phyloP scores from a whole-genome alignment of 208 protist genomes.

The Blechomonas ayalai region DNA sequence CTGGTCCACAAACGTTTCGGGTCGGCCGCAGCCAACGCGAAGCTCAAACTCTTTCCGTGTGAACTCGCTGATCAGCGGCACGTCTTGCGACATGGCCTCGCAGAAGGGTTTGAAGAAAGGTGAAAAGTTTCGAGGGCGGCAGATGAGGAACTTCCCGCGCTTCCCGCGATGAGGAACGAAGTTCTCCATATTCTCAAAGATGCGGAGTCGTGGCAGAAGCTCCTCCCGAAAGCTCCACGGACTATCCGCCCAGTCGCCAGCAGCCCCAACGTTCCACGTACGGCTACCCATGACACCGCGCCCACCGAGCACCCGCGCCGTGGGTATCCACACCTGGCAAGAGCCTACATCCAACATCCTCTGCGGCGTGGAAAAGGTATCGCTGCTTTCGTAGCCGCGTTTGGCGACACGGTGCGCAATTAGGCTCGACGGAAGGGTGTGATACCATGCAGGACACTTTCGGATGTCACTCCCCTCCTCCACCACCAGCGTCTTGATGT shows the following conservation, averaged over 20 bases:
- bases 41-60: constrained; percentile 47
- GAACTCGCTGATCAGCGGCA: constrained; percentile 61
- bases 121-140: constrained; percentile 44
- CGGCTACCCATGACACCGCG: constrained; percentile 74
- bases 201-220: constrained; percentile 46
- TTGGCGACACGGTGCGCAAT: constrained; percentile 51
- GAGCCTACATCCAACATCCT: constrained; percentile 14
- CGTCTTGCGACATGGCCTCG: constrained; percentile 63
- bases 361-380: constrained; percentile 45
- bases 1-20: constrained; percentile 56
- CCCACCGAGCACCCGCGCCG: constrained; percentile 67
- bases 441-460: constrained; percentile 45
- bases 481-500: constrained; percentile 49
- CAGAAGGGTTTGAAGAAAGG: constrained; percentile 67
- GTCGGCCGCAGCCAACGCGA: constrained; percentile 42
- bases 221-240: constrained; percentile 70
- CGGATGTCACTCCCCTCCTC: constrained; percentile 69
- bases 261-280: constrained; percentile 65
- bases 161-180: constrained; percentile 60
- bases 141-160: constrained; percentile 59
- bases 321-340: constrained; percentile 49
- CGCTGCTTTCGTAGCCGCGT: constrained; percentile 47
- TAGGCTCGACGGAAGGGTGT: constrained; percentile 36
- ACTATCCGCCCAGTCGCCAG: constrained; percentile 43
- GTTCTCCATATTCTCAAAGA: constrained; percentile 57